These are phyloP conservation scores for Colletotrichum godetiae DNA, from an alignment of 2,329 filamentous ascomycete species.

Conservation along the genomic window DNA sequence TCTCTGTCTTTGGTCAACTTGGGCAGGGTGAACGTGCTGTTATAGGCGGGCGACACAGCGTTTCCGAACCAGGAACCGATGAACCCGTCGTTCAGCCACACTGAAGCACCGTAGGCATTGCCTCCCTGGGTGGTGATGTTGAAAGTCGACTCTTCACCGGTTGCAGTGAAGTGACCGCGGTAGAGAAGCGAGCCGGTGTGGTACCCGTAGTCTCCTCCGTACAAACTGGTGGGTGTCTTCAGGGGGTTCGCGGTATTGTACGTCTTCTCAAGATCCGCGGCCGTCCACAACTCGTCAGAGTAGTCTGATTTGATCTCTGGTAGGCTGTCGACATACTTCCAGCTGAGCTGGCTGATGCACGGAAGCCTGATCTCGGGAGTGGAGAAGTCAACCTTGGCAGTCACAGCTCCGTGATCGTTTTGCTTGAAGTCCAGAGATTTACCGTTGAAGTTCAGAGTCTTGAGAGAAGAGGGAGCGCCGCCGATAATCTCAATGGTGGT, in stretches of 20 bases:
- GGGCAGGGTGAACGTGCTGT: conserved; percentile 65
- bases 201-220: conserved; percentile 77
- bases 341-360: conserved; percentile 25
- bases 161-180: conserved; percentile 73
- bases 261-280: conserved; percentile 48
- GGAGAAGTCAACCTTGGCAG: conserved; percentile 35
- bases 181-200: conserved; percentile 73
- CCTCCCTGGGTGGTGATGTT: conserved; percentile 71
- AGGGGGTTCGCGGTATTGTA: conserved; percentile 44
- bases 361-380: conserved; percentile 32
- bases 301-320: conserved; percentile 38
- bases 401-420: conserved; percentile 35
- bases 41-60: conserved; percentile 58
- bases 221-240: conserved; percentile 72
- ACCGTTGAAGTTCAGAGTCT: conserved; percentile 37
- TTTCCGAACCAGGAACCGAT: conserved; percentile 72
- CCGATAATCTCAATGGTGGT: conserved; percentile 39
- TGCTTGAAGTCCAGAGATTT: conserved; percentile 34
- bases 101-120: conserved; percentile 70
- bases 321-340: conserved; percentile 39
- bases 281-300: conserved; percentile 56
- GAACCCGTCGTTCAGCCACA: conserved; percentile 70
- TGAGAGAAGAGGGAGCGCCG: conserved; percentile 35
- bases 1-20: conserved; percentile 58
- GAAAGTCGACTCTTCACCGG: conserved; percentile 65